Percentiles rank a stretch among this genome's conserved stretches.
phyloP scores from a whole-genome alignment of 1,284 basidiomycete species.

The Nidula niveotomentosa region DNA sequence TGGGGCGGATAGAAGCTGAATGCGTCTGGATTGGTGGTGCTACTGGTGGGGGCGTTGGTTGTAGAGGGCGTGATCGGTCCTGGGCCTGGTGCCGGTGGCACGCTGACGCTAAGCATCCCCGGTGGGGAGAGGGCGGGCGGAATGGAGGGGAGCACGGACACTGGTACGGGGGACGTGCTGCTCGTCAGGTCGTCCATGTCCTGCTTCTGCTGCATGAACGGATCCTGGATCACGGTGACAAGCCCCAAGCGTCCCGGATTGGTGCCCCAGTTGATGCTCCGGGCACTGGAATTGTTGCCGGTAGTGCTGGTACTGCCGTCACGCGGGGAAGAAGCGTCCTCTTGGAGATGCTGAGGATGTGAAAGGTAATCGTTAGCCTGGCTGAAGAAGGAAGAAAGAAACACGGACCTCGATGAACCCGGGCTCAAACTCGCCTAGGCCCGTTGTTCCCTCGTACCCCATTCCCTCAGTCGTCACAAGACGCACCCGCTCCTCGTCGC shows the following conservation, averaged over 20 bases:
- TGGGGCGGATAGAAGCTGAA: conserved; percentile 11
- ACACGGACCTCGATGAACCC: conserved; percentile 19
- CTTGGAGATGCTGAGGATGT: conserved; percentile 10
- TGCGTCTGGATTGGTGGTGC: conserved; percentile 6
- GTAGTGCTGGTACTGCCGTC: background rate
- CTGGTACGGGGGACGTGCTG: background rate
- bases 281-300: conserved; percentile 15
- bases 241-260: conserved; percentile 11
- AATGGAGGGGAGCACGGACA: conserved; percentile 1
- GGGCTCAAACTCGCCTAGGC: conserved; percentile 14
- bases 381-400: conserved; percentile 3
- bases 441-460: conserved; percentile 17
- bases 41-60: conserved; percentile 11
- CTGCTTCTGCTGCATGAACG: conserved; percentile 11
- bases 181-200: background rate
- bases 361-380: conserved; percentile 1
- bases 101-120: too few species aligned
- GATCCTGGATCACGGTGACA: conserved; percentile 16
- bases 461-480: conserved; percentile 11
- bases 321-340: too few species aligned
- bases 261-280: conserved; percentile 7
- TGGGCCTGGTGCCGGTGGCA: too few species aligned
- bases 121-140: background rate
- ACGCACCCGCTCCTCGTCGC: background rate
- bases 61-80: background rate